phyloP scores from a whole-genome alignment of 2,329 filamentous ascomycete species.

The Cercospora sp. region DNA sequence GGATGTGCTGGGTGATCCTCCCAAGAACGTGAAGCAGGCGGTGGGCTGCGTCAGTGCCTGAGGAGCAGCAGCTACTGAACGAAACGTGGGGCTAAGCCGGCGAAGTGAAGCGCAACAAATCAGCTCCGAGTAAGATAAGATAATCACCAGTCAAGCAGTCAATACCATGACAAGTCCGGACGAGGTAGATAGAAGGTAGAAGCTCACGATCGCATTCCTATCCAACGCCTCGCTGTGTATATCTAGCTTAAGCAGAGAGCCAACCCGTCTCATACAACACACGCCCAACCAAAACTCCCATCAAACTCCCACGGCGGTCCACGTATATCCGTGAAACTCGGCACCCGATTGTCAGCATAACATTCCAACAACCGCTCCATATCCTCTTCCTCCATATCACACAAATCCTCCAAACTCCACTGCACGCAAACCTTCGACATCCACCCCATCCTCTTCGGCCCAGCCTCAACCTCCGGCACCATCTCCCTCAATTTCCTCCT shows the following conservation, averaged over 20 bases:
- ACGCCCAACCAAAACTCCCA: conserved; percentile 50
- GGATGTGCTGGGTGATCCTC: conserved; percentile 3
- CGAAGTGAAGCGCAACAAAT: neutral
- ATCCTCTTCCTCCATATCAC: conserved; percentile 73
- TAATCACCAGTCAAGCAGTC: neutral
- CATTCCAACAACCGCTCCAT: conserved; percentile 82
- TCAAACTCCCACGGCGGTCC: conserved; percentile 45
- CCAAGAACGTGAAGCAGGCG: neutral
- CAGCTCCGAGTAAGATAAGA: neutral
- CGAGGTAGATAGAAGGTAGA: neutral
- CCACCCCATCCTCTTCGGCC: conserved; percentile 89
- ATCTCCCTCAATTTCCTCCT: conserved; percentile 75
- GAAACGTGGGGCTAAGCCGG: neutral
- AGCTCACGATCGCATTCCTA: neutral
- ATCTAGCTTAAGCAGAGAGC: neutral
- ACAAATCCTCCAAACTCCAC: conserved; percentile 82
- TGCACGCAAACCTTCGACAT: conserved; percentile 90
- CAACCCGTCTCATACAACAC: conserved; percentile 31
- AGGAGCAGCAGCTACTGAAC: neutral
- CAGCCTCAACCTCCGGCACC: conserved; percentile 70
- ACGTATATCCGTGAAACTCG: conserved; percentile 47
- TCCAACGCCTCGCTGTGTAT: conserved; percentile 10
- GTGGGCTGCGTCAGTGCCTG: conserved; percentile 7
- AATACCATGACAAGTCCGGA: neutral
- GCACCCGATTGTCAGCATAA: conserved; percentile 57